Conservation (phyloP, 805 yeast species). For the Pichia eremophila region DNA sequence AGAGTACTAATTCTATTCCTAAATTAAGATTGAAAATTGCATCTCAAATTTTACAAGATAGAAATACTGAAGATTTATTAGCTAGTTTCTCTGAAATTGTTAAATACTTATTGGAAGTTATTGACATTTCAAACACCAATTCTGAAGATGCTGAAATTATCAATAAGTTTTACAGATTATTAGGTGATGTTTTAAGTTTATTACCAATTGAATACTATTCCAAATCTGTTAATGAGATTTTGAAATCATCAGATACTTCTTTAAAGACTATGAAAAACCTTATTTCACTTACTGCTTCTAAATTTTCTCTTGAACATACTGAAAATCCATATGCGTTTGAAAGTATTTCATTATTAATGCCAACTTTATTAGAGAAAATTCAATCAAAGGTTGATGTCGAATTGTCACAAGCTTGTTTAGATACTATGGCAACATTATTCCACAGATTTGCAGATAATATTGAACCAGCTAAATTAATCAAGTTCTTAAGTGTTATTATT, state of each 20-base stretch:
- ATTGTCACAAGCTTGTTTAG: constrained; percentile 60
- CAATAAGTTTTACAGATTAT: constrained; percentile 40
- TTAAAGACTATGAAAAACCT: constrained; percentile 50
- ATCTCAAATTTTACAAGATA: constrained; percentile 24
- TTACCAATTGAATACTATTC: constrained; percentile 72
- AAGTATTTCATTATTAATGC: constrained; percentile 44
- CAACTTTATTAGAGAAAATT: constrained; percentile 36
- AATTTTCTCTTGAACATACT: constrained; percentile 59
- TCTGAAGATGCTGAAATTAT: constrained; percentile 29
- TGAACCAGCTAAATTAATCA: constrained; percentile 37
- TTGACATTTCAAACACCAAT: constrained; percentile 26
- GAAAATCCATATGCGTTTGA: constrained; percentile 39
- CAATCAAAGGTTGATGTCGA: constrained; percentile 32
- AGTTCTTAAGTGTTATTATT: constrained; percentile 41
- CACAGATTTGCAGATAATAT: constrained; percentile 49
- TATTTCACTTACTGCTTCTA: constrained; percentile 51
- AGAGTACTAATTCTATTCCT: constrained; percentile 31
- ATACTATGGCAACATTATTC: constrained; percentile 54
- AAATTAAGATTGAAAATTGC: constrained; percentile 34
- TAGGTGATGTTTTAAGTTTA: constrained; percentile 56
- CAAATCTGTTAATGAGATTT: constrained; percentile 41
- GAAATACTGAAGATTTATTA: constrained; percentile 15
- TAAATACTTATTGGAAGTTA: constrained; percentile 29
- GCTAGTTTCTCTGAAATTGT: constrained; percentile 21
- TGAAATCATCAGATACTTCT: constrained; percentile 28